Evolutionary conservation across 768 basidiomycete genomes (phyloP), one percentile per base, ranked within the genome.

Genomic region (Termitomyces sp.): DNA sequence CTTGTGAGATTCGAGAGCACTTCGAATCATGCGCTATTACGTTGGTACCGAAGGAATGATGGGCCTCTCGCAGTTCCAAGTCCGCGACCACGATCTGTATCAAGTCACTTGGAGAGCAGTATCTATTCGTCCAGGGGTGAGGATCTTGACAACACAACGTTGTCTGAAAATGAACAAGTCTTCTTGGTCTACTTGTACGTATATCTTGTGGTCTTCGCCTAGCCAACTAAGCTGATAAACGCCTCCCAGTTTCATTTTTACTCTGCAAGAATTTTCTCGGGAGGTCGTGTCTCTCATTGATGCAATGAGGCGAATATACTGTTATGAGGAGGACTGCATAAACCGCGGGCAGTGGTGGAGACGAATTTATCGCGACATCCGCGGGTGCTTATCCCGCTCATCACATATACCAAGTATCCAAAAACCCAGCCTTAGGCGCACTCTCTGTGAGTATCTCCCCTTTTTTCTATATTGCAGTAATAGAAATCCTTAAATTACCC

Each of bases 151-250:
- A 75, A 76, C 2, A 66, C 82, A 18, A 64, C 67, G 8, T 79
- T 79, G 35, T 75, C 75, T 41, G 85, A 89, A n/a, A 85, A 88
- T 63, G 95, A 97, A 65, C 85, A 86, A 58, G 79, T 97, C 1
- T 96, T 96, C 69, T 71, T 95, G 28, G 88, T 95, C 0, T 96
- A 95, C 68, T 96, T 95, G 95, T 95, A 61, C 70, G 93, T 3
- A 41, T 51, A 20, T n/a, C 41, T n/a, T 8, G 16, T 52, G 20
- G 12, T 36, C 4, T 13, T 6, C 51, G 56, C 23, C 8, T 30
- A 48, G 14, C 13, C 12, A 40, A 28, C 26, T 12, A 14, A 32
- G 58, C 55, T 60, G 41, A 66, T 30, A 7, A 43, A 43, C 5
- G 20, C 32, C n/a, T 35, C 16, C 32, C 62, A 97, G 95, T 76